phyloP scores from a whole-genome alignment of 306 rosid genomes.

The Ceratonia siliqua region DNA sequence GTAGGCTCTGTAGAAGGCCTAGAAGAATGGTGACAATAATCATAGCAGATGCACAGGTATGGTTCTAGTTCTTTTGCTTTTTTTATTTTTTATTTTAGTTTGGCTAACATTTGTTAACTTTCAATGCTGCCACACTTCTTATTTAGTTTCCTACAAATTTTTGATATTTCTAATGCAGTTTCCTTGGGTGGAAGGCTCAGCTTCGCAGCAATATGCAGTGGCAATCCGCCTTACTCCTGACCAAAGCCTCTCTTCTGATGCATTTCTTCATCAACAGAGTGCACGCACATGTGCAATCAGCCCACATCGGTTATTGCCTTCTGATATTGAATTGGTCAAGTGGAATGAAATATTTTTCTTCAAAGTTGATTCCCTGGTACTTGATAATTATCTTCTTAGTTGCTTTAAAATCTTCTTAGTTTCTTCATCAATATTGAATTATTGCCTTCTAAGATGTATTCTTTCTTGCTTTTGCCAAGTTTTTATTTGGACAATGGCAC shows the following conservation, averaged over 20 bases:
- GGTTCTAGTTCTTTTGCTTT: constrained; percentile 6
- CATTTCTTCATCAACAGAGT: constrained; percentile 72
- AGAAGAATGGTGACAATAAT: constrained; percentile 75
- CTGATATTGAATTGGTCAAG: constrained; percentile 67
- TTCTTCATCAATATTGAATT: no score
- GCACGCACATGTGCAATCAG: constrained; percentile 84
- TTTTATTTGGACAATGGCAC: no score
- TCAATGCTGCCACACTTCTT: background rate
- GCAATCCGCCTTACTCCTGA: constrained; percentile 75
- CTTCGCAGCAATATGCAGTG: constrained; percentile 68
- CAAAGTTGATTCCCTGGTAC: constrained; percentile 85
- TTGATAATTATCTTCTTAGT: constrained; percentile 30
- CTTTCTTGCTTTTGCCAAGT: no score
- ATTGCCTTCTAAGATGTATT: no score
- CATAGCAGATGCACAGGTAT: constrained; percentile 83
- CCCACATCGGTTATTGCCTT: constrained; percentile 49
- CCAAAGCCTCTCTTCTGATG: constrained; percentile 44
- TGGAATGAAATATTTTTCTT: constrained; percentile 98
- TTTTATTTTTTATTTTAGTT: constrained; percentile 16
- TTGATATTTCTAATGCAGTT: constrained; percentile 56
- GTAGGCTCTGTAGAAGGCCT: constrained; percentile 54
- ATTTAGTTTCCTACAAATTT: constrained; percentile 6
- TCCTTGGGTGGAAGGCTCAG: constrained; percentile 62
- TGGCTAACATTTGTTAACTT: constrained; percentile 19
- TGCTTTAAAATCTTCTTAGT: constrained; percentile 12